Base-by-base conservation (phyloP, 2,329 filamentous ascomycete species). In the Periglandula ipomoeae region DNA sequence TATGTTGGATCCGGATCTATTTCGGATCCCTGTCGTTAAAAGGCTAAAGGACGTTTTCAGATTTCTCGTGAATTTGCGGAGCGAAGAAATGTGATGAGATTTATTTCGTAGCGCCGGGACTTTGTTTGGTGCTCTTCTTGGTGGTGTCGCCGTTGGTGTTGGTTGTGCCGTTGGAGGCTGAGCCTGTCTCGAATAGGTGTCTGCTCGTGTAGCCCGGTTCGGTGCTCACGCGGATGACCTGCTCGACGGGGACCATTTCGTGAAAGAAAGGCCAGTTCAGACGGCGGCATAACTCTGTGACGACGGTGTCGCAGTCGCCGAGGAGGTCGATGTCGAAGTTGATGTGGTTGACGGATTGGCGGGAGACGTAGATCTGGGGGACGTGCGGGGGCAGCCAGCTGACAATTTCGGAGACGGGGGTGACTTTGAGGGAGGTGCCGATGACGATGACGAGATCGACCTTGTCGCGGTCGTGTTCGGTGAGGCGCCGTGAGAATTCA, bases 311-410 rank as follows among this genome's bases (percentile, higher is more conserved):
- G 67, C 91, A 96, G 63, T 96, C 89, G 32, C 93, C 93, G n/a
- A 97, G 75, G 48, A 98, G 76, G 63, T 96, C 90, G 56, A 98
- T 89, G 66, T 98, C 93, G 59, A 98, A 97, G 63, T 94, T 89
- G 63, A 95, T 87, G 66, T 97, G 91, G 32, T 75, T 76, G 48
- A 95, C 87, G 3, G 89, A 84, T 70, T 87, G 85, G 56, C 87
- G 81, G 17, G 85, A 90, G 58, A 96, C 88, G 68, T 93, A 95
- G 53, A 95, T 87, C 67, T 95, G 89, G 6, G 90, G 90, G 35
- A 95, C 81, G 51, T 87, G 67, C n/a, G 81, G 70, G 1, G 88
- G 87, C 39, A 95, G 66, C 58, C 85, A 86, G 32, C 85, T 84
- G 1, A 89, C 86, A 42, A 98, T 88, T 65, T 97, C 90, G 30